These are phyloP conservation scores for Xylaria sp. DNA, from an alignment of 2,329 filamentous ascomycete genomes.

Conservation along the genomic window DNA sequence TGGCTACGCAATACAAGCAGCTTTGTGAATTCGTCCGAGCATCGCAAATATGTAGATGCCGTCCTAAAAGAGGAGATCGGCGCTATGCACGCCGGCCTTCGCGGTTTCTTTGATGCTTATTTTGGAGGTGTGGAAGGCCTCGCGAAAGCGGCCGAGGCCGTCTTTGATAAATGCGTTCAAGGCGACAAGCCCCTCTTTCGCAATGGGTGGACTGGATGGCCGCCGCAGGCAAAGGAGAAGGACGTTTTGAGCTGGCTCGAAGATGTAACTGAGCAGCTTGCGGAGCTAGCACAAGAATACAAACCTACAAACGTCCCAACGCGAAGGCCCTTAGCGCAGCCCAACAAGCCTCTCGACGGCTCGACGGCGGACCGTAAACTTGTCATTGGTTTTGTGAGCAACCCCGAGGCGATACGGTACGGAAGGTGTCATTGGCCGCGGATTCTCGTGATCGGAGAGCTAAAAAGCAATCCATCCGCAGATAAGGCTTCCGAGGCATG, in stretches of 20 bases:
- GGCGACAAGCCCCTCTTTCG: conserved; percentile 22
- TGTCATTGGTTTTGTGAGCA: conserved; percentile 37
- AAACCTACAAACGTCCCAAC: conserved; percentile 16
- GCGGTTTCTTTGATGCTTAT: conserved; percentile 37
- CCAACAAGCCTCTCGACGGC: conserved; percentile 30
- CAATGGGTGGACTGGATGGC: conserved; percentile 35
- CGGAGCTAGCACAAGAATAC: conserved; percentile 29
- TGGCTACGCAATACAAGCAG: conserved; percentile 36
- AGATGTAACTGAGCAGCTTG: conserved; percentile 34
- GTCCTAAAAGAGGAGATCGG: conserved; percentile 42
- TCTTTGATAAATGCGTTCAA: conserved; percentile 41
- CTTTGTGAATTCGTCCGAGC: conserved; percentile 43
- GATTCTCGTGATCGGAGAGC: conserved; percentile 44
- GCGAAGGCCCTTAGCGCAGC: conserved; percentile 16
- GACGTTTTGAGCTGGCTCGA: conserved; percentile 40
- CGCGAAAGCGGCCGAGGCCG: conserved; percentile 34
- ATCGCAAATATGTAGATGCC: conserved; percentile 37
- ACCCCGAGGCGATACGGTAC: conserved; percentile 18
- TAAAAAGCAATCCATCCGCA: conserved; percentile 45
- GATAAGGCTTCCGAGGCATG: conserved; percentile 42
- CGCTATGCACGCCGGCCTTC: conserved; percentile 40
- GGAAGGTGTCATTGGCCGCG: conserved; percentile 43
- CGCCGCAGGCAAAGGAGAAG: conserved; percentile 37
- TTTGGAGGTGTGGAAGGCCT: conserved; percentile 39
- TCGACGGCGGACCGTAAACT: conserved; percentile 37